These are phyloP conservation scores for Ophiostoma pallidulum DNA, from an alignment of 2,329 filamentous ascomycete genomes.

Conservation along the genomic window DNA sequence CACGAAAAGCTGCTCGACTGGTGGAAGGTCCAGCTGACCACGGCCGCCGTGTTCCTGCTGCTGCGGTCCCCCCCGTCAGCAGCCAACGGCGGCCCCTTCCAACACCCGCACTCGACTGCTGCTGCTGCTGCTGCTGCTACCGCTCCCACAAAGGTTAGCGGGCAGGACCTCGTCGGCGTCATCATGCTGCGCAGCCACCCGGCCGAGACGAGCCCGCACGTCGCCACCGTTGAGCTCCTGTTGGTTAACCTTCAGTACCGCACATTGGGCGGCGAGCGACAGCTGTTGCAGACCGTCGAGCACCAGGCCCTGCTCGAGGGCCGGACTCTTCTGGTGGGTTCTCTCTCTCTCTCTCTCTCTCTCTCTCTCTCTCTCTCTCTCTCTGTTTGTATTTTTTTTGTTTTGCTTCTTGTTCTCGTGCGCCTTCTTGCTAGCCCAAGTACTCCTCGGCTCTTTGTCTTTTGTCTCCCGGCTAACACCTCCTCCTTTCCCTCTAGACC, in stretches of 20 bases:
- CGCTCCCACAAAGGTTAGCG: constrained; percentile 27
- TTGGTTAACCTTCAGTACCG: constrained; percentile 44
- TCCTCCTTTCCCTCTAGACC: constrained; percentile 15
- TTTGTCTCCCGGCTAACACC: too few species aligned
- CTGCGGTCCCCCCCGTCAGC: constrained; percentile 24
- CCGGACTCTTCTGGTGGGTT: constrained; percentile 43
- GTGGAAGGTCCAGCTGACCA: constrained; percentile 45
- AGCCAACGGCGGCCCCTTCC: background rate
- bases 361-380: background rate
- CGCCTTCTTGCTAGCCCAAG: too few species aligned
- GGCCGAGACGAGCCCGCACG: constrained; percentile 46
- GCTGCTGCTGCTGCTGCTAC: too few species aligned
- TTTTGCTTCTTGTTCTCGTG: background rate
- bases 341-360: background rate
- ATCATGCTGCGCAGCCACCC: constrained; percentile 44
- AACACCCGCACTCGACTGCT: too few species aligned
- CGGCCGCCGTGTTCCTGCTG: constrained; percentile 45
- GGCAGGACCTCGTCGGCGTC: constrained; percentile 42
- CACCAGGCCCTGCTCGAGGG: constrained; percentile 39
- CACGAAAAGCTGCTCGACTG: constrained; percentile 45
- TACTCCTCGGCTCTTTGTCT: too few species aligned
- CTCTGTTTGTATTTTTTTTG: background rate
- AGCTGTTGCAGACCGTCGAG: constrained; percentile 46
- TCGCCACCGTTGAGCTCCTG: constrained; percentile 48
- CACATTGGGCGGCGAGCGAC: constrained; percentile 40